phyloP scores from a whole-genome alignment of 78 protist genomes.

The Parvularia atlantis region DNA sequence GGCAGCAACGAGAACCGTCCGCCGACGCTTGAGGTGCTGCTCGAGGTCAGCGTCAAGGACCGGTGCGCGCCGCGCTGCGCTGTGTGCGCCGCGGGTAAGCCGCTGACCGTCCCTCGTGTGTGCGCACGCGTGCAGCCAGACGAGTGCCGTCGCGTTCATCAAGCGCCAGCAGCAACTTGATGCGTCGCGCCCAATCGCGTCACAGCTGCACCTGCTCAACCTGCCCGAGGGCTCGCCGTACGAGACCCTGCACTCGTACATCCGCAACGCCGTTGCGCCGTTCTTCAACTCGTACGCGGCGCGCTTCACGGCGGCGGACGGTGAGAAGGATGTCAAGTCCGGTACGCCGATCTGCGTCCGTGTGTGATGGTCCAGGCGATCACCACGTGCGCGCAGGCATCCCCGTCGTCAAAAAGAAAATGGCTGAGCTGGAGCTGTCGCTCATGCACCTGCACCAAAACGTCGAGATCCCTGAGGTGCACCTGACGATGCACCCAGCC shows the following conservation, averaged over 20 bases:
- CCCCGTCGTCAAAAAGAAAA: slow-evolving; percentile 41
- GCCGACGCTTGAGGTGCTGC: too few species aligned
- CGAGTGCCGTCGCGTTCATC: too few species aligned
- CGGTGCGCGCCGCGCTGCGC: too few species aligned
- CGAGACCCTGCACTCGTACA: slow-evolving; percentile 53
- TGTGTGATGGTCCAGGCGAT: background rate
- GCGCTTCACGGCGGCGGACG: background rate
- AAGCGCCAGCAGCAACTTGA: too few species aligned
- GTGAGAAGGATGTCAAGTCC: slow-evolving; percentile 31
- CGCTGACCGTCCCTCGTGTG: too few species aligned
- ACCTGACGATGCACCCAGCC: slow-evolving; percentile 31
- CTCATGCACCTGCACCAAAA: slow-evolving; percentile 55
- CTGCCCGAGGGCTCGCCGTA: slow-evolving; percentile 28
- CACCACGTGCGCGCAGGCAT: background rate
- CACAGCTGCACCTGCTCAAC: slow-evolving; percentile 1
- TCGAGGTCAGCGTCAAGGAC: too few species aligned
- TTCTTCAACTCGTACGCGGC: slow-evolving; percentile 33
- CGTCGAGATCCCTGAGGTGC: slow-evolving; percentile 53
- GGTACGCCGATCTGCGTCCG: slow-evolving; percentile 6
- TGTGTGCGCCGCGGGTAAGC: too few species aligned
- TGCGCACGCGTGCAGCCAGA: too few species aligned
- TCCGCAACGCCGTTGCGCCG: slow-evolving; percentile 64
- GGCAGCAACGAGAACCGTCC: too few species aligned
- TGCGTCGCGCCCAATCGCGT: too few species aligned
- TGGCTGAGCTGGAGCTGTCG: slow-evolving; percentile 55